These are phyloP conservation scores for Rhynchospora tenuis DNA, from an alignment of 176 grass and related monocot species.

Conservation along the genomic window DNA sequence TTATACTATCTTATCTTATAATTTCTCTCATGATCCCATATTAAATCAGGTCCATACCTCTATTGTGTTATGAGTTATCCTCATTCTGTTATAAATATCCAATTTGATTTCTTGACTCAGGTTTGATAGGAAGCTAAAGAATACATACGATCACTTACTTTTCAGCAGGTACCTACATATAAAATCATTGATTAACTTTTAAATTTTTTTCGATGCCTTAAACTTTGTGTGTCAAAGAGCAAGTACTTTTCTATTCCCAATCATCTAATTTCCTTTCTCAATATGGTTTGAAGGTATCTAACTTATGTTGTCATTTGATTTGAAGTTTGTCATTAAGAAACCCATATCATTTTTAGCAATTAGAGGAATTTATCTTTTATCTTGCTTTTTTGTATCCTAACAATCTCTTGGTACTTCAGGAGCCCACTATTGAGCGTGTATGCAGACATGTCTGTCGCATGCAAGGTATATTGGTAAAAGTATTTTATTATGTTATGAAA, in stretches of 20 bases:
- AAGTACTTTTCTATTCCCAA: neutral
- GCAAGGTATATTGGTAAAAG: conserved; percentile 49
- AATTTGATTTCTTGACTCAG: conserved; percentile 30
- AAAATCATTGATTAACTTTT: conserved; percentile 2
- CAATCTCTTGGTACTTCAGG: conserved; percentile 55
- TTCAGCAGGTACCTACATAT: conserved; percentile 66
- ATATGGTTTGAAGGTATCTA: neutral
- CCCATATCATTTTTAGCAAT: neutral
- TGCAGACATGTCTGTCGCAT: conserved; percentile 92
- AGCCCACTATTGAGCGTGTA: conserved; percentile 94
- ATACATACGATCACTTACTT: conserved; percentile 90
- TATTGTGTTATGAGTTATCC: conserved; percentile 24
- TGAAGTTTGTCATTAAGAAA: neutral
- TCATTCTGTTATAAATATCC: conserved; percentile 3
- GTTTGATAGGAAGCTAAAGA: conserved; percentile 97
- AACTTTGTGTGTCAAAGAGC: conserved; percentile 10
- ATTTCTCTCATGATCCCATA: conserved; percentile 10
- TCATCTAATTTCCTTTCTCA: neutral
- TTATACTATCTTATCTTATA: conserved; percentile 3
- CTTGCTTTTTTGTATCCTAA: neutral
- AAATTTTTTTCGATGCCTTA: conserved; percentile 6
- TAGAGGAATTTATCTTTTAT: neutral
- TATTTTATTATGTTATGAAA: conserved; percentile 39
- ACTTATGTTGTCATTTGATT: neutral
- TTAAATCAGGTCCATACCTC: conserved; percentile 5